Evolutionary conservation across 1,284 basidiomycete genomes (phyloP).

Genomic region (Cryptococcus sp.): DNA sequence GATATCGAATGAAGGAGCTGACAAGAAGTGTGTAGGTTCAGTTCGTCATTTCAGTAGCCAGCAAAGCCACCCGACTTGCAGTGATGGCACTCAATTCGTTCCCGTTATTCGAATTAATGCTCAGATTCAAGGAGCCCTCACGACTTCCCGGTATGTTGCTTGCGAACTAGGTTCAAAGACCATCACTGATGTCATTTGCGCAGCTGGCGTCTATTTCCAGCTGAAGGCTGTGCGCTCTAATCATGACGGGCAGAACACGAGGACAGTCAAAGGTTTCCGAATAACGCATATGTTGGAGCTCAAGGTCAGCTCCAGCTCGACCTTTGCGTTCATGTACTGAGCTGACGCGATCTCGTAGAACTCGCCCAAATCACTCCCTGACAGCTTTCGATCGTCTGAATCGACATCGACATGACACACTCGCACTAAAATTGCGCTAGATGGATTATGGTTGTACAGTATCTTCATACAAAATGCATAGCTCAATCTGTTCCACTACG

Average conservation of each 20-base stretch:
- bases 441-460: neutral
- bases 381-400: neutral
- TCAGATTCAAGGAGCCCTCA: conserved; percentile 80
- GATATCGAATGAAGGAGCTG: conserved; percentile 49
- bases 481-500: neutral
- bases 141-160: conserved; percentile 68
- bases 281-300: conserved; percentile 14
- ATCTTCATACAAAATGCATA: neutral
- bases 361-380: conserved; percentile 1
- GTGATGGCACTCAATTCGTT: conserved; percentile 84
- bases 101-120: conserved; percentile 82
- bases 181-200: neutral
- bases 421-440: neutral
- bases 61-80: conserved; percentile 64
- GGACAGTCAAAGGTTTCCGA: neutral
- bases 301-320: conserved; percentile 7
- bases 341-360: neutral
- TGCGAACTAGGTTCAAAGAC: neutral
- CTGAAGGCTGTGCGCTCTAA: conserved; percentile 2
- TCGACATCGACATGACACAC: neutral
- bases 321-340: neutral
- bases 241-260: neutral
- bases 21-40: conserved; percentile 56
- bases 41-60: conserved; percentile 61
- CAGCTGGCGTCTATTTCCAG: neutral